phyloP scores from a whole-genome alignment of 2,329 filamentous ascomycete genomes.

The Fusarium nanum region DNA sequence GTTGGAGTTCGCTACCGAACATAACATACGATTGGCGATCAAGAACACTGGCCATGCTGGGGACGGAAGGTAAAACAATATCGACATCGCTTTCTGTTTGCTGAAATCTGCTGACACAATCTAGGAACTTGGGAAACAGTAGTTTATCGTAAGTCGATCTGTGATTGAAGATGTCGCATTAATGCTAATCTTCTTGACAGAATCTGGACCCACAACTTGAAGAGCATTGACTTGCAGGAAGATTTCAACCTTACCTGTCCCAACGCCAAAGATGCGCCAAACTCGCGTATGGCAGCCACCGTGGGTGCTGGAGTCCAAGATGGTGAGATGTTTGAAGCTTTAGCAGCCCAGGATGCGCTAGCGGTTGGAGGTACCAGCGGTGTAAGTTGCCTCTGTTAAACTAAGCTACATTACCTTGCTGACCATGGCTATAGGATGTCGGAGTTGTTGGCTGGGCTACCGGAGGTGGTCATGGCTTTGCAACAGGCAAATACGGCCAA shows the following conservation, averaged over 20 bases:
- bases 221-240: neutral
- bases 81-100: neutral
- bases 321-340: neutral
- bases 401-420: fast-evolving
- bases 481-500: neutral
- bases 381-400: too few species aligned
- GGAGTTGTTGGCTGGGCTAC: neutral
- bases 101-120: fast-evolving
- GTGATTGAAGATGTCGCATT: neutral
- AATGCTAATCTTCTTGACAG: neutral
- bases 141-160: neutral
- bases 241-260: neutral
- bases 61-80: neutral
- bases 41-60: neutral
- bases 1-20: neutral
- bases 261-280: neutral
- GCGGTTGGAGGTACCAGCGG: neutral
- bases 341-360: neutral
- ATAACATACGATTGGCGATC: neutral
- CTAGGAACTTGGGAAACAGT: neutral
- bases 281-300: neutral
- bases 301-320: neutral
- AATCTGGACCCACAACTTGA: neutral
- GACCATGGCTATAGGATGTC: neutral
- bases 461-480: neutral